A percentile compares a stretch with the other conserved stretches of the same genome.
Conservation (phyloP, 83 land plant genomes). For the Picea engelmannii region DNA sequence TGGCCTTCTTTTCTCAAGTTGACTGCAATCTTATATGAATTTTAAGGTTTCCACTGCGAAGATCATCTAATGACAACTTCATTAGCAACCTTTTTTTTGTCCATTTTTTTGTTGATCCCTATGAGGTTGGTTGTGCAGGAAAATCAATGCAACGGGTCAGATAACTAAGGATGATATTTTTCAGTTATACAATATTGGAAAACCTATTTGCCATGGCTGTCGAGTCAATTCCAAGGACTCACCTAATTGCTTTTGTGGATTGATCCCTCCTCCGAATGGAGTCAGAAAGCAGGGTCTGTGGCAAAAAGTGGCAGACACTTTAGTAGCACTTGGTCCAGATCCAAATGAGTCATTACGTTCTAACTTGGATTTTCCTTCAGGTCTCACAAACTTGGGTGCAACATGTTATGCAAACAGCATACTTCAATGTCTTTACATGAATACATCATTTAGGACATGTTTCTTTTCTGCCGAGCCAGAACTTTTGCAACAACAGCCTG, state of each 20-base stretch:
- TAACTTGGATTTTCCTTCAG: conserved; percentile 71
- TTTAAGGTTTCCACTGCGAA: not conserved
- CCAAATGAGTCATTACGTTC: conserved; percentile 68
- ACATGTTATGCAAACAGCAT: conserved; percentile 99
- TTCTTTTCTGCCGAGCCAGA: conserved; percentile 83
- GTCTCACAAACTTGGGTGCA: conserved; percentile 96
- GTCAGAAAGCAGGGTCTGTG: conserved; percentile 84
- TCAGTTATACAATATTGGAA: conserved; percentile 69
- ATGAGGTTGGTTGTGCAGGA: conserved; percentile 44
- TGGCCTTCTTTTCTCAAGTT: not conserved
- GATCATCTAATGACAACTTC: not conserved
- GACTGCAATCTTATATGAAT: not conserved
- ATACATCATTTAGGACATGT: conserved; percentile 67
- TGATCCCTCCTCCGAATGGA: conserved; percentile 81
- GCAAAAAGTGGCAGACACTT: conserved; percentile 80
- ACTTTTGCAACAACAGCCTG: conserved; percentile 67
- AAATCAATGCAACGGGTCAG: conserved; percentile 58
- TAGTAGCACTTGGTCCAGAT: conserved; percentile 75
- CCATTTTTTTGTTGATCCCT: not conserved
- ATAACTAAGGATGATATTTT: conserved; percentile 58
- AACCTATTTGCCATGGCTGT: conserved; percentile 87
- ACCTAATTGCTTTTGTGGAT: conserved; percentile 93
- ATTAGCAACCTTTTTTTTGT: not conserved
- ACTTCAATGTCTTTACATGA: conserved; percentile 94
- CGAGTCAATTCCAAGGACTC: conserved; percentile 81